Evolutionary conservation across 179 eudicot species (phyloP).

Genomic region (Heliamphora pulchella): DNA sequence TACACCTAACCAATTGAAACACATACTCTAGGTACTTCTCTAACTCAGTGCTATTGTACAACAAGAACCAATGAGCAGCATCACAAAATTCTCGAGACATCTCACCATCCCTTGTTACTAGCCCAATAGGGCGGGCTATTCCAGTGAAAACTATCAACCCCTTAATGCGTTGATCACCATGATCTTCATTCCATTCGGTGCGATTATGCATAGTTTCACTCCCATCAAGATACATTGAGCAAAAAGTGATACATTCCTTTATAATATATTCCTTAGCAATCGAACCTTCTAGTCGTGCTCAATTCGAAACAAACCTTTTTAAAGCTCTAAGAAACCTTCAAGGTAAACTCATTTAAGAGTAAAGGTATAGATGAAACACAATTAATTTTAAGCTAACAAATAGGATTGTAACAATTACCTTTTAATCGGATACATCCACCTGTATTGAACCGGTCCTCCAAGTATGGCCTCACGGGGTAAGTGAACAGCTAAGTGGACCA

Average conservation of each 20-base stretch:
- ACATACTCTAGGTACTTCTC: background rate
- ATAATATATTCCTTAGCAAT: background rate
- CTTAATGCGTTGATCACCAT: background rate
- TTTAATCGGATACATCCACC: background rate
- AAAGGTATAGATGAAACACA: background rate
- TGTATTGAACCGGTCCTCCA: background rate
- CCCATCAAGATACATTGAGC: background rate
- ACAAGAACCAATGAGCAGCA: too few relatives aligned
- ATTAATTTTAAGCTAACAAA: background rate
- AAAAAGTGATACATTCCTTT: background rate
- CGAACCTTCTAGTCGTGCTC: background rate
- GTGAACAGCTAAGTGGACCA: background rate
- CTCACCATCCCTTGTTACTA: too few relatives aligned
- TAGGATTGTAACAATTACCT: background rate
- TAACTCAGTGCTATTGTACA: too few relatives aligned
- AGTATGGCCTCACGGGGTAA: background rate
- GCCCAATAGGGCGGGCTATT: too few relatives aligned
- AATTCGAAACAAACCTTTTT: too few relatives aligned
- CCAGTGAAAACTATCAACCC: background rate
- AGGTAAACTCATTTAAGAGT: background rate
- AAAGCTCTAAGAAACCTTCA: background rate
- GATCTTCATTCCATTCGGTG: background rate
- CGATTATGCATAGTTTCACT: background rate
- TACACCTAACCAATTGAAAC: too few relatives aligned
- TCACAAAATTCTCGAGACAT: too few relatives aligned